phyloP scores from a whole-genome alignment of 495 filamentous ascomycete genomes.

The Hypoxylon perforatum region DNA sequence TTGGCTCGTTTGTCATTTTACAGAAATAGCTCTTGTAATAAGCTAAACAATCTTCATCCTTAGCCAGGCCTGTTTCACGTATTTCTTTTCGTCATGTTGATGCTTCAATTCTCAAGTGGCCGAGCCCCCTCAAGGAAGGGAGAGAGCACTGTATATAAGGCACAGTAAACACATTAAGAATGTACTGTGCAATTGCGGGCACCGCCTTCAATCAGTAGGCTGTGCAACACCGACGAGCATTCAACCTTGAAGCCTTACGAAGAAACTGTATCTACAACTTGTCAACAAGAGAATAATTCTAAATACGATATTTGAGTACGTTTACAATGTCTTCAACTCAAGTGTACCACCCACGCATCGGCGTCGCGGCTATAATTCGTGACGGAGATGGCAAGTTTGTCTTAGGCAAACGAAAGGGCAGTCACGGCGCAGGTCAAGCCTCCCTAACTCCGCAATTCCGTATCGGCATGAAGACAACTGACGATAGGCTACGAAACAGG shows the following conservation, averaged over 20 bases:
- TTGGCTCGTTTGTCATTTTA: no score
- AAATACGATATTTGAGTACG: not conserved
- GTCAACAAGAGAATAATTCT: not conserved
- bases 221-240: no score
- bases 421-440: slow-evolving; percentile 52
- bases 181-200: no score
- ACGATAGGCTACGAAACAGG: slow-evolving; percentile 53
- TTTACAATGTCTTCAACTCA: not conserved
- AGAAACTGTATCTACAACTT: not conserved
- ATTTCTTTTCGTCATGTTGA: no score
- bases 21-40: no score
- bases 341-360: slow-evolving; percentile 45
- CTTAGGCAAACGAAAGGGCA: slow-evolving; percentile 54
- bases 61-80: no score
- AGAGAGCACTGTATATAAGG: no score
- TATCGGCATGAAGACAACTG: not conserved
- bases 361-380: slow-evolving; percentile 53
- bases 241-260: not conserved
- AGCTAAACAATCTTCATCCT: no score
- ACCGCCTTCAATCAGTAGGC: no score
- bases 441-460: not conserved
- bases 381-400: slow-evolving; percentile 50
- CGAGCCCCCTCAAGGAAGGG: no score
- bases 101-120: no score
- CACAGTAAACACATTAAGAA: no score